Evolutionary conservation across 345 rosid genomes (phyloP), one percentile per base, ranked within the genome.

Genomic region (Eucalyptus virginea): DNA sequence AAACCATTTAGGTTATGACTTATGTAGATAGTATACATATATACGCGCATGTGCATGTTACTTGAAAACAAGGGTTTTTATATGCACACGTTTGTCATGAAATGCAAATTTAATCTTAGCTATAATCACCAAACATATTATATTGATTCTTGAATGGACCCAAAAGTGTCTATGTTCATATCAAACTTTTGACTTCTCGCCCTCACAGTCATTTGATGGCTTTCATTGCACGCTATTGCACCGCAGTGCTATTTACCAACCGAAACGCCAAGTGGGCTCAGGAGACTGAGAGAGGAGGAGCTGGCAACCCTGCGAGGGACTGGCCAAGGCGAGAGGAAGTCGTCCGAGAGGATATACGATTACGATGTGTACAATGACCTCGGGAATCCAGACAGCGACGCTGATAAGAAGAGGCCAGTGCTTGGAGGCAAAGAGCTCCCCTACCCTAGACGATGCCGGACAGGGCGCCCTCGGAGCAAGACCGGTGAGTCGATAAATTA

Each of bases 281-380:
- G 69, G 90, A 91, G 91, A 65, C 45, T 95, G 23, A 93, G 99
- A 56, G 94, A 93, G 54, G 93, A 94, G 51, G 99, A 97, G 90
- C 94, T 96, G 34, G 89, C 44, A 51, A 80, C 30, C 17, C 72
- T 95, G 87, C 88, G 95, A 89, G 99, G 98, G 28, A 89, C 93
- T 81, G 97, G 98, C 4, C 54, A 89, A 83, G 99, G 98, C 28
- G 94, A 95, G 88, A 94, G 97, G 11, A 87, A 92, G 90, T 24
- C 40, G 18, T 88, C 26, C 3, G 99, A 97, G 40, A 93, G 98
- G n/a, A 90, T 97, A 26, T 96, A 96, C 13, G 99, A 96, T 47
- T 97, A 96, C 19, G 99, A 96, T 87, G 96, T 95, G n/a, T 96
- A 96, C 92, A 96, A 97, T 67, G 99, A 96, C 86, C 67, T 97